Percentiles rank a stretch among this genome's conserved stretches.
phyloP scores from a whole-genome alignment of 768 basidiomycete genomes.

The Mycena albidolilacea region DNA sequence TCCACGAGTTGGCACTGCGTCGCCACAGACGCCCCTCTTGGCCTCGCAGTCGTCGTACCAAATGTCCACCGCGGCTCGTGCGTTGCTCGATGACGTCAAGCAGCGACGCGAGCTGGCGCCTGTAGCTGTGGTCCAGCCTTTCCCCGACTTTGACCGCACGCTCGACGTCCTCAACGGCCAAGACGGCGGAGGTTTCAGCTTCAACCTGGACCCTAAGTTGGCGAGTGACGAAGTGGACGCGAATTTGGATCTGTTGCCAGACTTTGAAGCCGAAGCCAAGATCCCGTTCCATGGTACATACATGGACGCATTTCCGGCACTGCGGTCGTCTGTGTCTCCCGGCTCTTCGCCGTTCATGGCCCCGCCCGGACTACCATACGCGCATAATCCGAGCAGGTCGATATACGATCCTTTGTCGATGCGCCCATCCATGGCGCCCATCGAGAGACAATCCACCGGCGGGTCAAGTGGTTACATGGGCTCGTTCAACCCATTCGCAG shows the following conservation, averaged over 20 bases:
- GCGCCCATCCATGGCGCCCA: conserved; percentile 50
- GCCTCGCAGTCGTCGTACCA: conserved; percentile 81
- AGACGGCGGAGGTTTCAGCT: conserved; percentile 81
- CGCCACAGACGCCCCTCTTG: conserved; percentile 65
- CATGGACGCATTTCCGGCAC: conserved; percentile 78
- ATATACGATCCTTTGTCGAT: conserved; percentile 69
- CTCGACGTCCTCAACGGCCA: conserved; percentile 78
- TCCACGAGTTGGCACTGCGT: conserved; percentile 63
- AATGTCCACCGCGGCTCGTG: conserved; percentile 89
- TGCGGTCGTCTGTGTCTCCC: conserved; percentile 57
- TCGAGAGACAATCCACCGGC: conserved; percentile 63
- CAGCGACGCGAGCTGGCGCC: conserved; percentile 75
- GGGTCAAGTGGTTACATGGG: conserved; percentile 72
- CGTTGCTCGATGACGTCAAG: conserved; percentile 87
- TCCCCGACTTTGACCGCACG: conserved; percentile 92
- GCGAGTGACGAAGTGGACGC: conserved; percentile 61
- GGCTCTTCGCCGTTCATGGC: conserved; percentile 55
- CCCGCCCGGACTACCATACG: conserved; percentile 70
- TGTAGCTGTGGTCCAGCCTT: conserved; percentile 69
- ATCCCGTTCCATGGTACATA: conserved; percentile 77
- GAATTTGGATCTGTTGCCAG: conserved; percentile 57
- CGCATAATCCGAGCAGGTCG: conserved; percentile 63
- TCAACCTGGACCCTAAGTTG: conserved; percentile 87
- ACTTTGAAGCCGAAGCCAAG: conserved; percentile 66
- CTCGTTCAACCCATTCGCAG: conserved; percentile 87